A percentile compares a stretch with the other conserved stretches of the same genome.
Conservation (phyloP, 148 eudicot species). For the Camellia granthamiana region DNA sequence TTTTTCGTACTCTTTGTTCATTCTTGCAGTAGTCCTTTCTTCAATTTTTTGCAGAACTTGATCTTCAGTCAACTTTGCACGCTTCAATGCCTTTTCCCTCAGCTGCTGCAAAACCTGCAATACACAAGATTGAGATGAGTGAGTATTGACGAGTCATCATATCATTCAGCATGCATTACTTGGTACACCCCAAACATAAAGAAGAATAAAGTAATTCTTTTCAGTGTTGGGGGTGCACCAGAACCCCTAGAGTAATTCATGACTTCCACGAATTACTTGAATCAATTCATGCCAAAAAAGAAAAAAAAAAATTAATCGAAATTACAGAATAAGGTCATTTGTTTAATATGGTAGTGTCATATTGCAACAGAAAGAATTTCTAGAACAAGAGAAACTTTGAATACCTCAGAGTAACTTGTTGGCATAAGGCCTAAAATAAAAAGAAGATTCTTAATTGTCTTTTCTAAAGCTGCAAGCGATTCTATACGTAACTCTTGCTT, state of each 20-base stretch:
- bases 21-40: constrained; percentile 69
- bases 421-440: constrained; percentile 76
- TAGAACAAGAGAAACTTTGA: not conserved
- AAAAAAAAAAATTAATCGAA: too few relatives aligned
- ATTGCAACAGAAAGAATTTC: not conserved
- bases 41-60: constrained; percentile 65
- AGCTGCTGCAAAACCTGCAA: constrained; percentile 65
- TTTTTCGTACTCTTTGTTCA: constrained; percentile 74
- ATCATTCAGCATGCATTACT: not conserved
- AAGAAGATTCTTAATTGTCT: constrained; percentile 48
- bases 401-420: constrained; percentile 67
- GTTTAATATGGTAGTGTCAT: not conserved
- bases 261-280: not conserved
- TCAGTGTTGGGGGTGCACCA: not conserved
- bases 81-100: constrained; percentile 76
- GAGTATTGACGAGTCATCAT: not conserved
- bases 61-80: constrained; percentile 79
- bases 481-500: constrained; percentile 68
- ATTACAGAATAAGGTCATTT: not conserved
- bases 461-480: constrained; percentile 80
- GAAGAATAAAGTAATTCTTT: too few relatives aligned
- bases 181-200: not conserved
- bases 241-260: not conserved
- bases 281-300: not conserved
- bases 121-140: not conserved